Conservation (phyloP, 257 asterid species). For the Eustoma russellianum region DNA sequence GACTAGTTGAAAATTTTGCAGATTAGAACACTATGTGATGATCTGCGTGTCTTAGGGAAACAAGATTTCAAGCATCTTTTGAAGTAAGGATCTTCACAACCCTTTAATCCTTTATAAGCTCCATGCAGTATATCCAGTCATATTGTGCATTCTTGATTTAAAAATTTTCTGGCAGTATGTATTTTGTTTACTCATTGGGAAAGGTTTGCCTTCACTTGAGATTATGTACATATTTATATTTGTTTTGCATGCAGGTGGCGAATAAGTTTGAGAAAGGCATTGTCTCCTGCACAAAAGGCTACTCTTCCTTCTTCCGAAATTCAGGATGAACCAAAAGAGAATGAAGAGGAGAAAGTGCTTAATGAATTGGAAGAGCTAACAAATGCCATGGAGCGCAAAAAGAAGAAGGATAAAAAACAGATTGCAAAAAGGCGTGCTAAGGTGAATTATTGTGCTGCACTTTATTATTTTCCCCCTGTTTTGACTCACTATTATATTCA, state of each 20-base stretch:
- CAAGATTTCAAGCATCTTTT: conserved; percentile 83
- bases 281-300: conserved; percentile 52
- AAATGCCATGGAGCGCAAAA: conserved; percentile 68
- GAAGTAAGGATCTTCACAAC: conserved; percentile 40
- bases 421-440: conserved; percentile 56
- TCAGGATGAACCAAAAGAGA: conserved; percentile 36
- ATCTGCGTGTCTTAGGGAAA: conserved; percentile 76
- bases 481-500: too few species aligned
- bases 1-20: conserved; percentile 18
- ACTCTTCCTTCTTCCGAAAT: conserved; percentile 22
- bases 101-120: conserved; percentile 1
- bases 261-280: conserved; percentile 58
- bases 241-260: conserved; percentile 57
- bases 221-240: background rate
- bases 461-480: too few species aligned
- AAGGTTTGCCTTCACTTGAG: background rate
- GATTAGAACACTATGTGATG: conserved; percentile 85
- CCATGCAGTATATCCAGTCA: background rate
- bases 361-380: conserved; percentile 79
- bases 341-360: conserved; percentile 64
- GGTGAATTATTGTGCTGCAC: conserved; percentile 42
- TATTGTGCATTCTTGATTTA: too few species aligned
- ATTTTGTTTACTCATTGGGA: background rate
- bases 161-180: too few species aligned
- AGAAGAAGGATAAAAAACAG: conserved; percentile 60